Evolutionary conservation across 2,329 filamentous ascomycete species (phyloP).

Genomic region (Claviceps quebecensis): DNA sequence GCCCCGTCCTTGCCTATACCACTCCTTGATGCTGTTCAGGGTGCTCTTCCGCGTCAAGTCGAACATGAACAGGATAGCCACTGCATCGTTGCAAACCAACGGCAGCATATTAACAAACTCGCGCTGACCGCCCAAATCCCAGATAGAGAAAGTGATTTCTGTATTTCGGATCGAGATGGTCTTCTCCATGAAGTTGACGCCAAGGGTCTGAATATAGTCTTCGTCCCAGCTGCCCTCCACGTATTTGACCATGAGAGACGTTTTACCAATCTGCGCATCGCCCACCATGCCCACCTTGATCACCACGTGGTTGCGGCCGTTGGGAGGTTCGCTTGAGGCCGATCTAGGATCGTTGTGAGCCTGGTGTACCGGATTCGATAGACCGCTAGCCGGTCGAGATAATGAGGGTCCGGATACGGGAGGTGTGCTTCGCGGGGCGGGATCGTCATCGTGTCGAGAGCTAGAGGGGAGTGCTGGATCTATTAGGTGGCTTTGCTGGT

Average conservation of each 20-base stretch:
- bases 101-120: conserved; percentile 99
- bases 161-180: conserved; percentile 98
- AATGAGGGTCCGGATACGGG: conserved; percentile 30
- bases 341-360: conserved; percentile 31
- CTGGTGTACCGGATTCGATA: conserved; percentile 30
- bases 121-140: conserved; percentile 93
- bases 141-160: conserved; percentile 98
- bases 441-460: conserved; percentile 30
- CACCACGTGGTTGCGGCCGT: conserved; percentile 62
- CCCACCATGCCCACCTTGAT: conserved; percentile 99
- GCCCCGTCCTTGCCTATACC: conserved; percentile 92
- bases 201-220: conserved; percentile 96
- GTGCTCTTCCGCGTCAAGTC: conserved; percentile 96
- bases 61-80: conserved; percentile 99
- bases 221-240: conserved; percentile 99
- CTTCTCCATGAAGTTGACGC: conserved; percentile 99
- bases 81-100: conserved; percentile 97
- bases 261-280: conserved; percentile 98
- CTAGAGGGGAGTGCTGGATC: conserved; percentile 31
- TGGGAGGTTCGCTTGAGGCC: conserved; percentile 23
- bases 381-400: conserved; percentile 41
- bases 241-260: conserved; percentile 98
- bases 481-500: conserved; percentile 34
- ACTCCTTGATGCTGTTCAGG: conserved; percentile 98
- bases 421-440: conserved; percentile 30